Evolutionary conservation across 345 rosid genomes (phyloP), one percentile per base, ranked within the genome.

Genomic region (Angophora floribunda): DNA sequence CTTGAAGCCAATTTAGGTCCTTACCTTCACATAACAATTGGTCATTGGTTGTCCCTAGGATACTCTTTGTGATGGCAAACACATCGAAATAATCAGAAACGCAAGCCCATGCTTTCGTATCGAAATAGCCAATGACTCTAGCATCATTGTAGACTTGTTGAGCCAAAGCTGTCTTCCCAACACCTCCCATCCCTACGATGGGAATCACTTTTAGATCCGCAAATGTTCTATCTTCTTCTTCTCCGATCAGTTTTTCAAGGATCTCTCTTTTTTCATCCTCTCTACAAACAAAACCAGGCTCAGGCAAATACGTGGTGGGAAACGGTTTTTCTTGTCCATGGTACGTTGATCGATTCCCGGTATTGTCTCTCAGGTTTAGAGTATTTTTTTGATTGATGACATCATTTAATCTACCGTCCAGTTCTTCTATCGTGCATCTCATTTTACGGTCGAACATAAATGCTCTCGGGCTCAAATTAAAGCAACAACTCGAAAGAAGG

Each of bases 81-180:
- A 79, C 53, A 24, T 91, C 87, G 51, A 87, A 87, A 21, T 61
- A 87, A 19, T 87, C 88, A 15, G 89, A 84, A 14, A 90, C 88
- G 47, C 89, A 89, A 16, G 86, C 65, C 92, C 92, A 90, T 17
- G 52, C 89, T 82, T 36, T 82, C 86, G 47, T n/a, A 67, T 67
- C 51, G 13, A 86, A 13, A 30, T 86, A 75, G 26, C 52, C 51
- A 1, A 82, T 52, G 50, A 86, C 57, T 41, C 41, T 21, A 22
- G 3, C 52, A 84, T 91, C 91, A 51, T 88, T 88, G 50, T 87
- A 89, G 11, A 89, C 86, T 13, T 85, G 87, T 45, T 87, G 90
- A 59, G 92, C 87, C 7, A 91, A 86, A 61, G 88, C 89, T 9
- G 91, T 89, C 52, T 89, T 91, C 2, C 92, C 91, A 22, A 91